phyloP scores from a whole-genome alignment of 2,329 filamentous ascomycete species.

The Pseudocercospora macadamiae region DNA sequence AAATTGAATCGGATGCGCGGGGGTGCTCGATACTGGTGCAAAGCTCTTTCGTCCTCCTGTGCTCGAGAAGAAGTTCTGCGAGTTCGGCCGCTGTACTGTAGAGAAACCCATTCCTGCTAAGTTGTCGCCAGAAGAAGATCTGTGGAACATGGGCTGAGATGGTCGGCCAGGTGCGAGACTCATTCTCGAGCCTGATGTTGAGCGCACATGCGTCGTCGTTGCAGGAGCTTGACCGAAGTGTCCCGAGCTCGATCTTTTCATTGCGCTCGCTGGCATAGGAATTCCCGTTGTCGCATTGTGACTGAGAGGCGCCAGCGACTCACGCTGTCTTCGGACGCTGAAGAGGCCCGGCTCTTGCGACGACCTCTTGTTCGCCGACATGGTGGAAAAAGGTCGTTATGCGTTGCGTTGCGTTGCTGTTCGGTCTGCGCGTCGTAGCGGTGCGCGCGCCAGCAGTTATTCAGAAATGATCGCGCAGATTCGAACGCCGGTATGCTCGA shows the following conservation, averaged over 20 bases:
- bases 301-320: slow-evolving; percentile 85
- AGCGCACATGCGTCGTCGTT: slow-evolving; percentile 74
- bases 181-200: slow-evolving; percentile 79
- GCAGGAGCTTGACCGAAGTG: slow-evolving; percentile 66
- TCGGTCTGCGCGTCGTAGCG: background rate
- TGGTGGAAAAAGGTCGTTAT: too few species aligned
- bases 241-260: slow-evolving; percentile 88
- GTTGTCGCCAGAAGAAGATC: slow-evolving; percentile 79
- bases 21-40: slow-evolving; percentile 61
- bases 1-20: slow-evolving; percentile 47
- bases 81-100: slow-evolving; percentile 82
- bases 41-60: slow-evolving; percentile 71
- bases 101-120: slow-evolving; percentile 74
- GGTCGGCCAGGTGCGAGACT: slow-evolving; percentile 83
- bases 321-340: slow-evolving; percentile 87
- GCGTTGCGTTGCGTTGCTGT: too few species aligned
- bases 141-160: slow-evolving; percentile 83
- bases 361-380: slow-evolving; percentile 56
- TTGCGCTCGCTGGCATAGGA: slow-evolving; percentile 86
- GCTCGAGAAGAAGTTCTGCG: slow-evolving; percentile 64
- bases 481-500: too few species aligned
- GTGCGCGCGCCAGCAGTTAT: background rate
- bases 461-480: too few species aligned
- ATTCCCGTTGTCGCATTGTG: slow-evolving; percentile 72
- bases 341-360: slow-evolving; percentile 86